phyloP scores from a whole-genome alignment of 441 rosid species.

The Jatropha podagrica region DNA sequence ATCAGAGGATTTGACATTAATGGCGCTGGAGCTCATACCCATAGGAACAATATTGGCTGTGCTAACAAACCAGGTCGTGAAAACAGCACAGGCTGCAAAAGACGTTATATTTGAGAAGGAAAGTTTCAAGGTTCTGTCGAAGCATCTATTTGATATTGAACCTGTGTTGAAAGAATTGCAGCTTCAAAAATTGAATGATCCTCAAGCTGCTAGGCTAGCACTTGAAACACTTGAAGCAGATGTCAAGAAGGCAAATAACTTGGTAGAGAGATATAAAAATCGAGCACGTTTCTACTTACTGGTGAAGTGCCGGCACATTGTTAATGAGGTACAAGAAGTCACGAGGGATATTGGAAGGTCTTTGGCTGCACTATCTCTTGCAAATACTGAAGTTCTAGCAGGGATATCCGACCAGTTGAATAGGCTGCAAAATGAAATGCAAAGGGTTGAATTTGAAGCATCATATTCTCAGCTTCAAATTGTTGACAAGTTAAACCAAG shows the following conservation, averaged over 20 bases:
- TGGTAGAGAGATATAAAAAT: conserved; percentile 58
- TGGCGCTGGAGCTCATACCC: conserved; percentile 64
- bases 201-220: conserved; percentile 53
- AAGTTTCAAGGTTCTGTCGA: conserved; percentile 65
- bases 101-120: conserved; percentile 59
- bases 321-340: conserved; percentile 59
- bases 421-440: conserved; percentile 70
- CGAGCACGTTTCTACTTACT: conserved; percentile 58
- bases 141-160: conserved; percentile 68
- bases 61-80: conserved; percentile 53
- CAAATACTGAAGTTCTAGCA: conserved; percentile 51
- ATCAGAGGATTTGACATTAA: conserved; percentile 22
- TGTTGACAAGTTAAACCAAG: conserved; percentile 54
- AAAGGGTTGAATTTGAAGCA: conserved; percentile 55
- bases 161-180: conserved; percentile 58
- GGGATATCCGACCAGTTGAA: conserved; percentile 57
- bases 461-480: conserved; percentile 55
- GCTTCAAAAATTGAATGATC: conserved; percentile 51
- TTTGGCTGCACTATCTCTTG: conserved; percentile 51
- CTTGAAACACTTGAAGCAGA: conserved; percentile 53
- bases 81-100: conserved; percentile 73
- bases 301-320: conserved; percentile 55
- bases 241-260: conserved; percentile 56
- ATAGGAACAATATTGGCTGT: conserved; percentile 66
- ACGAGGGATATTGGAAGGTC: conserved; percentile 65